Percentiles rank a stretch among this genome's conserved stretches.
These are phyloP conservation scores for Lentinula sp. DNA, from an alignment of 768 basidiomycete species.

Conservation along the genomic window DNA sequence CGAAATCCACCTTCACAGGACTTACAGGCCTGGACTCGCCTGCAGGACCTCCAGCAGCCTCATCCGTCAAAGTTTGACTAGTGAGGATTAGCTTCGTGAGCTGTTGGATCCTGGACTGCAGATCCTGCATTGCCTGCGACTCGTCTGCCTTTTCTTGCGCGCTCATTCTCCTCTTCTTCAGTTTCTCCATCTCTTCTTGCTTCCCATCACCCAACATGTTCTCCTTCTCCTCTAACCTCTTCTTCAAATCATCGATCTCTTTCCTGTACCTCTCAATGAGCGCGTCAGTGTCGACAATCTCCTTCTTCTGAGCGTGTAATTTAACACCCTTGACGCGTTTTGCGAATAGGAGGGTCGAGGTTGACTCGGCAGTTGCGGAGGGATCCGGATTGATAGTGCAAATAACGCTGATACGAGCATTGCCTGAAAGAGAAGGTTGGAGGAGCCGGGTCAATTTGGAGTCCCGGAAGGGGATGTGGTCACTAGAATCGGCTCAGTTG, in stretches of 20 bases:
- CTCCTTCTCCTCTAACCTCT: slow-evolving; percentile 63
- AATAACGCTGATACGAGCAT: slow-evolving; percentile 93
- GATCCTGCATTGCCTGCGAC: slow-evolving; percentile 77
- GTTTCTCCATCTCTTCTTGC: slow-evolving; percentile 16
- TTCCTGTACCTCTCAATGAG: slow-evolving; percentile 91
- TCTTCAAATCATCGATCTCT: slow-evolving; percentile 88
- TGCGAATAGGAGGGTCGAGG: slow-evolving; percentile 87
- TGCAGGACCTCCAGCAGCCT: slow-evolving; percentile 34
- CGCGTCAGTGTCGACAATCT: slow-evolving; percentile 89
- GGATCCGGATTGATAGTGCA: slow-evolving; percentile 91
- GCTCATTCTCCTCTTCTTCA: slow-evolving; percentile 35
- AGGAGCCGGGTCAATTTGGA: slow-evolving; percentile 92
- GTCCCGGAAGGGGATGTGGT: slow-evolving; percentile 93
- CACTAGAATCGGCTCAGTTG: slow-evolving; percentile 30
- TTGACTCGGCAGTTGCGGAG: slow-evolving; percentile 74
- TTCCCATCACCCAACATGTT: slow-evolving; percentile 35
- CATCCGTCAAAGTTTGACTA: slow-evolving; percentile 68
- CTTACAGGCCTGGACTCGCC: slow-evolving; percentile 74
- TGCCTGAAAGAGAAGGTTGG: slow-evolving; percentile 91
- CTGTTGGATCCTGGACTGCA: slow-evolving; percentile 75
- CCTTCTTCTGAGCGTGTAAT: slow-evolving; percentile 86
- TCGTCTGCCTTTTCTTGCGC: slow-evolving; percentile 69
- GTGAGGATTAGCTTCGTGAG: slow-evolving; percentile 82
- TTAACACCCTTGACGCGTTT: slow-evolving; percentile 88
- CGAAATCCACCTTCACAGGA: slow-evolving; percentile 86